Evolutionary conservation across 2,329 filamentous ascomycete species (phyloP).

Genomic region (Daldinia sp.): DNA sequence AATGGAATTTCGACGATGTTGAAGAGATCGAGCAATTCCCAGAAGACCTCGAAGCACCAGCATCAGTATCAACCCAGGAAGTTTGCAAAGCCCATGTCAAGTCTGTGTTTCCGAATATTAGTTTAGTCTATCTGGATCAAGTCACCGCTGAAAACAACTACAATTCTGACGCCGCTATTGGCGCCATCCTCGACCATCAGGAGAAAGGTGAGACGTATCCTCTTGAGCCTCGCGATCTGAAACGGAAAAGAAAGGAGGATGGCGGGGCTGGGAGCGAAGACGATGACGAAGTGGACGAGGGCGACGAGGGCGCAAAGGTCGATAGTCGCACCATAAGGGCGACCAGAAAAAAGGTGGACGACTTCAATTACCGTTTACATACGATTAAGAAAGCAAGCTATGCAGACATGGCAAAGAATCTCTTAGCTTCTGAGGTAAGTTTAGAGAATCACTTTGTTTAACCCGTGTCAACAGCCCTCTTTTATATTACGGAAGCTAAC

Average conservation of each 20-base stretch:
- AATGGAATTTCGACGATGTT: neutral
- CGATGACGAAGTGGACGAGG: neutral
- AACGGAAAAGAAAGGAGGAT: conserved; percentile 53
- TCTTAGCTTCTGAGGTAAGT: conserved; percentile 41
- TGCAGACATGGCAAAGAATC: neutral
- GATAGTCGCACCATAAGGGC: neutral
- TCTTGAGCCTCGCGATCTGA: conserved; percentile 42
- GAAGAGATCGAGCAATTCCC: neutral
- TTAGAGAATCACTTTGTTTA: neutral
- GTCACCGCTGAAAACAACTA: conserved; percentile 43
- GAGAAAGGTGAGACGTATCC: conserved; percentile 53
- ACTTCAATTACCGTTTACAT: neutral
- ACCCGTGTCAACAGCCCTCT: neutral
- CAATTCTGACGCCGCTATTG: conserved; percentile 47
- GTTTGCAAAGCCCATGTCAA: conserved; percentile 46
- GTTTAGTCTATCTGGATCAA: conserved; percentile 48
- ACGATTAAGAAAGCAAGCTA: neutral
- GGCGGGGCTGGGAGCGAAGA: conserved; percentile 18
- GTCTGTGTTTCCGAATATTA: conserved; percentile 57
- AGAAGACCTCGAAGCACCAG: neutral
- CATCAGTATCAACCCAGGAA: conserved; percentile 13
- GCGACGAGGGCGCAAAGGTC: neutral
- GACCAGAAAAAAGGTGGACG: neutral
- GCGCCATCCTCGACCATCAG: conserved; percentile 51
- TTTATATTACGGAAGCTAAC: conserved; percentile 21